A percentile compares a stretch with the other conserved stretches of the same genome.
Conservation (phyloP, 495 filamentous ascomycete genomes). For the Penicillium taxi region DNA sequence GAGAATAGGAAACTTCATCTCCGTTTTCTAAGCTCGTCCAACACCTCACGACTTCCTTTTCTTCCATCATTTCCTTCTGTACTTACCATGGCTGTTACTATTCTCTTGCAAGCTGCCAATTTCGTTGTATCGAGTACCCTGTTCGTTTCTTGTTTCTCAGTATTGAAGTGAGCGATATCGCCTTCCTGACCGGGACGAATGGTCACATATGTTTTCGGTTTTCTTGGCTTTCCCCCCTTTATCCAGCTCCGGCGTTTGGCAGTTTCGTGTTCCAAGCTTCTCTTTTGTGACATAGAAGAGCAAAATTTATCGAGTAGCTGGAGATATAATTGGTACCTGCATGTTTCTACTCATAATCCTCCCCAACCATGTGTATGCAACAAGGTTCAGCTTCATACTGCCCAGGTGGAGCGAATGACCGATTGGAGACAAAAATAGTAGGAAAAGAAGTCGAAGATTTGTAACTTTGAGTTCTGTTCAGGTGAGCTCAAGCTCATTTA, state of each 20-base stretch:
- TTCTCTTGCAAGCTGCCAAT: constrained; percentile 11
- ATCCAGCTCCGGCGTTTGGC: constrained; percentile 24
- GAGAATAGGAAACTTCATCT: constrained; percentile 96
- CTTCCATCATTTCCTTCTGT: constrained; percentile 7
- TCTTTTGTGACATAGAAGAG: constrained; percentile 27
- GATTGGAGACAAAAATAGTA: too few species aligned
- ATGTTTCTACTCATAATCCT: too few species aligned
- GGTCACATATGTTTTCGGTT: constrained; percentile 15
- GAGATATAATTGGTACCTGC: constrained; percentile 2
- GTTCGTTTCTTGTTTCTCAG: constrained; percentile 16
- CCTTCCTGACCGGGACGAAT: constrained; percentile 10
- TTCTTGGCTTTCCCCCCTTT: constrained; percentile 9
- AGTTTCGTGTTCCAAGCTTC: constrained; percentile 12
- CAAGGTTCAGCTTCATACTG: too few species aligned
- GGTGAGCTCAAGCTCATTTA: too few species aligned
- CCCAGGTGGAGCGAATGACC: too few species aligned
- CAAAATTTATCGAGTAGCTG: constrained; percentile 13
- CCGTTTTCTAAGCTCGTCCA: constrained; percentile 64
- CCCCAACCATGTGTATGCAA: too few species aligned
- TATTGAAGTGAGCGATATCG: constrained; percentile 30
- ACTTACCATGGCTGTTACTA: constrained; percentile 17
- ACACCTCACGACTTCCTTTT: constrained; percentile 10
- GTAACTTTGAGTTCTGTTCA: too few species aligned
- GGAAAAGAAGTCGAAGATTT: too few species aligned
- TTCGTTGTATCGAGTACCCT: constrained; percentile 25